A percentile compares a stretch with the other conserved stretches of the same genome.
Evolutionary conservation across 345 rosid species (phyloP).

Genomic region (Eucalyptus cladocalyx): DNA sequence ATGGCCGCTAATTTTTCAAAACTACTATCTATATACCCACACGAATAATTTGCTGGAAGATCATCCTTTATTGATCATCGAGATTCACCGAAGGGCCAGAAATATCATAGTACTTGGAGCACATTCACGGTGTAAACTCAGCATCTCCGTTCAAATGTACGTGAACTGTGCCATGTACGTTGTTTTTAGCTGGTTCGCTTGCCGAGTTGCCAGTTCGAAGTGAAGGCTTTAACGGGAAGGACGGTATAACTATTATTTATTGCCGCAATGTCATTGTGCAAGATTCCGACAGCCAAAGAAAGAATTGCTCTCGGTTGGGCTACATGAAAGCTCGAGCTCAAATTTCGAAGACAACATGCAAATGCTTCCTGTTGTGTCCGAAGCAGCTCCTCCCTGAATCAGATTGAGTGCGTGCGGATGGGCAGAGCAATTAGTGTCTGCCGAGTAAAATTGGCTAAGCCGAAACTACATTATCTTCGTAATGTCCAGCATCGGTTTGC

Average conservation of each 20-base stretch:
- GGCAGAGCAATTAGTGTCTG: not conserved
- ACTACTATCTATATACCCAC: not conserved
- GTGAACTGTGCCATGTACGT: constrained; percentile 11
- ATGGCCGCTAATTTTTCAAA: not conserved
- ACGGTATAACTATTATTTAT: constrained; percentile 5
- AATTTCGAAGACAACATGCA: constrained; percentile 16
- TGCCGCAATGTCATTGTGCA: constrained; percentile 22
- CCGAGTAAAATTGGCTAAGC: constrained; percentile 15
- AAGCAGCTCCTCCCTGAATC: constrained; percentile 42
- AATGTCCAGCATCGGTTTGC: constrained; percentile 51
- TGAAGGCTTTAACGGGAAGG: constrained; percentile 46
- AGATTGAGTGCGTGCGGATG: constrained; percentile 17
- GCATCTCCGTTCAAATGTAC: constrained; percentile 72
- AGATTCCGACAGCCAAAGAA: constrained; percentile 36
- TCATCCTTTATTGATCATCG: constrained; percentile 2
- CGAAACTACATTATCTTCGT: constrained; percentile 57
- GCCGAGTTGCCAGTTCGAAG: constrained; percentile 55
- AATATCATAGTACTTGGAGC: constrained; percentile 37
- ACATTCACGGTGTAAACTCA: constrained; percentile 52
- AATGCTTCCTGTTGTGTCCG: constrained; percentile 55
- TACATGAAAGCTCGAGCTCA: constrained; percentile 32
- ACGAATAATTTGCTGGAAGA: constrained; percentile 33
- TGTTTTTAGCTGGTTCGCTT: not conserved
- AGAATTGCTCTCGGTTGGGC: constrained; percentile 66
- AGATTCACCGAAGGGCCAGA: constrained; percentile 22